Conservation (phyloP, 2,329 filamentous ascomycete genomes). For the Microthyrium microscopicum region DNA sequence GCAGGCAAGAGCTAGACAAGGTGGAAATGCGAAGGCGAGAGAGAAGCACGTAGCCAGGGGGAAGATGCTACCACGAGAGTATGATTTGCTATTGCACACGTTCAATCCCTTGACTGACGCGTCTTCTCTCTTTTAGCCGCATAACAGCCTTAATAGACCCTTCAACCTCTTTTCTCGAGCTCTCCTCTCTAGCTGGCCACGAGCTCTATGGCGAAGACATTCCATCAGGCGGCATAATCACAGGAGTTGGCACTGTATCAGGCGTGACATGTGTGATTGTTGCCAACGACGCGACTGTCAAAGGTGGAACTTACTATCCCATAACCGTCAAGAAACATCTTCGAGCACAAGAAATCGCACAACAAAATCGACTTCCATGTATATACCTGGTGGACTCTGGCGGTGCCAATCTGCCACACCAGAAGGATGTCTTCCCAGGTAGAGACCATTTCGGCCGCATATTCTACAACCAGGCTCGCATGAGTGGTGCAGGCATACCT, state of each 20-base stretch:
- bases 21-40: slow-evolving; percentile 65
- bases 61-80: slow-evolving; percentile 87
- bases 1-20: slow-evolving; percentile 53
- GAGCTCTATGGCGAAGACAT: slow-evolving; percentile 81
- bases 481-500: slow-evolving; percentile 58
- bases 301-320: slow-evolving; percentile 92
- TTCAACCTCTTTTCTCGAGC: slow-evolving; percentile 76
- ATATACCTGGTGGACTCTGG: slow-evolving; percentile 95
- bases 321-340: slow-evolving; percentile 97
- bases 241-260: slow-evolving; percentile 76
- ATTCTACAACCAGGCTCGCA: slow-evolving; percentile 94
- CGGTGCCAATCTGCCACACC: slow-evolving; percentile 85
- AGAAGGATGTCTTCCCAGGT: slow-evolving; percentile 91
- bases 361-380: slow-evolving; percentile 69
- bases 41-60: slow-evolving; percentile 75
- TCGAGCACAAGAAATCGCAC: slow-evolving; percentile 75
- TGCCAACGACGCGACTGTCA: slow-evolving; percentile 92
- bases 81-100: slow-evolving; percentile 8
- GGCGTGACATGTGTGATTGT: slow-evolving; percentile 87
- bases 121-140: slow-evolving; percentile 26
- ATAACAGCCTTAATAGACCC: slow-evolving; percentile 77
- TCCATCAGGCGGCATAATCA: slow-evolving; percentile 79
- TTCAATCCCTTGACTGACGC: neutral
- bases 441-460: slow-evolving; percentile 90
- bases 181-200: slow-evolving; percentile 82